These are phyloP conservation scores for Cantharellus anzutake DNA, from an alignment of 768 basidiomycete species.

Conservation along the genomic window DNA sequence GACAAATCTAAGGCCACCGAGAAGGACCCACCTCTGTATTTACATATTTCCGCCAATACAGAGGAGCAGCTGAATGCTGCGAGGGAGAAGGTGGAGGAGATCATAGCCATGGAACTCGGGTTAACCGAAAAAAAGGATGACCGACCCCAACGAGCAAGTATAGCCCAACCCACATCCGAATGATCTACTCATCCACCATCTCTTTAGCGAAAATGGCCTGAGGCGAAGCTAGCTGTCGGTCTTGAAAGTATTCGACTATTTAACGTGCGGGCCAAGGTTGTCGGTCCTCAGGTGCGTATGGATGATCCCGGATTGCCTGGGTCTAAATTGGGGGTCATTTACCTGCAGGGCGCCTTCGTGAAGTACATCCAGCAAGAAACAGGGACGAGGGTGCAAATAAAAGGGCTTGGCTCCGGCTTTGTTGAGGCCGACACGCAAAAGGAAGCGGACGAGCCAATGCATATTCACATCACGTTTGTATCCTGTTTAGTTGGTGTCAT, in stretches of 20 bases:
- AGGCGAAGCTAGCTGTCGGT: constrained; percentile 81
- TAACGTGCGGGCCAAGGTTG: constrained; percentile 93
- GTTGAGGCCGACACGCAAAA: constrained; percentile 79
- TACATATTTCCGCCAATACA: constrained; percentile 71
- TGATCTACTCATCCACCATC: neutral
- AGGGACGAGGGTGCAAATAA: constrained; percentile 90
- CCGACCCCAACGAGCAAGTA: constrained; percentile 40
- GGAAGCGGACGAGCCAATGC: constrained; percentile 79
- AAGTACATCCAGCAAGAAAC: constrained; percentile 98
- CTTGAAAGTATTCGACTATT: constrained; percentile 89
- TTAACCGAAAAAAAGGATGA: constrained; percentile 49
- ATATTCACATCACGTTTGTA: constrained; percentile 76
- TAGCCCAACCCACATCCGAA: neutral
- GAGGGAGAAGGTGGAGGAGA: constrained; percentile 51
- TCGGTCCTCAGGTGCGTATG: constrained; percentile 65
- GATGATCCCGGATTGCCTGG: neutral
- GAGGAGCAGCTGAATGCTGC: constrained; percentile 47
- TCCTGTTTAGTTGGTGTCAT: neutral
- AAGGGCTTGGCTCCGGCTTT: constrained; percentile 87
- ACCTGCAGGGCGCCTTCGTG: constrained; percentile 75
- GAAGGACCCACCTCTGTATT: constrained; percentile 82
- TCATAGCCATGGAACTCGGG: constrained; percentile 56
- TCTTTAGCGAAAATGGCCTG: constrained; percentile 87
- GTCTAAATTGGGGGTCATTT: neutral
- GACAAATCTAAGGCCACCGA: constrained; percentile 81